A percentile compares a stretch with the other conserved stretches of the same genome.
Conservation (phyloP, 192 early-diverging fungal genomes). For the Coemansia sp. region DNA sequence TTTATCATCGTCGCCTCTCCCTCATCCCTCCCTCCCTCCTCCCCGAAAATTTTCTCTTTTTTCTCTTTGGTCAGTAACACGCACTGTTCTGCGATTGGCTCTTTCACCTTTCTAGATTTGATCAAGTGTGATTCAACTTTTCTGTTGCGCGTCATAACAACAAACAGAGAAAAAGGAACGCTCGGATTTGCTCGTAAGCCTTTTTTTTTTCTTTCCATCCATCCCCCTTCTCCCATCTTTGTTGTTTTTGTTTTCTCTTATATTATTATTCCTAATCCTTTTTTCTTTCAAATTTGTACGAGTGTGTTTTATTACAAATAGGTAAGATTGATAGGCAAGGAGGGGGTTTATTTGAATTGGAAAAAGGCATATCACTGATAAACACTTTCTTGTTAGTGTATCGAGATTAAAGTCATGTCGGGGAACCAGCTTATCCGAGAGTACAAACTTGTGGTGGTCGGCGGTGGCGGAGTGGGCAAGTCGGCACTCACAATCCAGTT, state of each 20-base stretch:
- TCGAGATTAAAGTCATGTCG: conserved; percentile 27
- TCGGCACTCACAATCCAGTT: conserved; percentile 82
- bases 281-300: background rate
- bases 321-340: background rate
- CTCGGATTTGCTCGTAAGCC: no score
- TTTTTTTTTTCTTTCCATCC: conserved; percentile 5
- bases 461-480: conserved; percentile 82
- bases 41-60: background rate
- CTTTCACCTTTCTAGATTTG: background rate
- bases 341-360: no score
- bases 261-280: background rate
- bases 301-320: background rate
- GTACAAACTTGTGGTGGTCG: conserved; percentile 81
- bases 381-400: conserved; percentile 4
- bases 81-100: background rate
- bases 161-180: background rate
- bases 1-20: background rate
- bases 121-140: background rate
- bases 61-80: no score
- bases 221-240: background rate
- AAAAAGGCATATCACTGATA: no score
- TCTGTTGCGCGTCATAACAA: background rate
- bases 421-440: conserved; percentile 54
- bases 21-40: background rate
- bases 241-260: background rate